Evolutionary conservation across 78 protist genomes (phyloP), one percentile per base, ranked within the genome.

Genomic region (Polysphondylium violaceum): DNA sequence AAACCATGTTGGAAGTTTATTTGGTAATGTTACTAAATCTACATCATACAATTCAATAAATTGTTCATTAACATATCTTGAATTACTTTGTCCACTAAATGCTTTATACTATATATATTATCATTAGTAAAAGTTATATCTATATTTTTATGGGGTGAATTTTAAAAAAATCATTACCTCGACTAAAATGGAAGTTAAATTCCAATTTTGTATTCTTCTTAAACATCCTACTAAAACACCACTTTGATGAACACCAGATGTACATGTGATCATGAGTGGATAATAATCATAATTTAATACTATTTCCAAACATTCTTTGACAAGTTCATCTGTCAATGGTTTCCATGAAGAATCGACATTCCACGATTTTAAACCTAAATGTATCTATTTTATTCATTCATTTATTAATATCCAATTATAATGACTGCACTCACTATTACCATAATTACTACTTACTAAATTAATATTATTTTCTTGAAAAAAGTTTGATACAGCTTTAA

Each of bases 21-120:
- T 73, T 29, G 99, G 98, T 0, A 96, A 14, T 14, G 71, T 78
- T 35, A 98, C 98, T 43, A 98, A 93, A 71, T 97, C 99, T 35
- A 83, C 86, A 76, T 98, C 99, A 64, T 97, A 98, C 7, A 96
- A 71, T 87, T 98, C 99, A 38, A 98, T 97, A 72, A 98, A 97
- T 47, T 98, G 99, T 87, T 96, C 99, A 77, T 98, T 96, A 17
- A 90, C 86, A 53, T 86, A 65, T 2, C 99, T 89, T 23, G 38
- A 36, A 72, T 91, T 68, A 77, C 83, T 68, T 50, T 74, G 94
- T 25, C 94, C 86, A 23, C 86, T 86, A 59, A 72, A 92, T 29
- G 77, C 78, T n/a, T 60, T 72, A 47, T 87, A 88, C 81, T 88
- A 51, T 0, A 25, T 2, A 3, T 53, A 29, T 71, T 5, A 38